These are phyloP conservation scores for Kwoniella heveanensis DNA, from an alignment of 768 basidiomycete genomes.

Conservation along the genomic window DNA sequence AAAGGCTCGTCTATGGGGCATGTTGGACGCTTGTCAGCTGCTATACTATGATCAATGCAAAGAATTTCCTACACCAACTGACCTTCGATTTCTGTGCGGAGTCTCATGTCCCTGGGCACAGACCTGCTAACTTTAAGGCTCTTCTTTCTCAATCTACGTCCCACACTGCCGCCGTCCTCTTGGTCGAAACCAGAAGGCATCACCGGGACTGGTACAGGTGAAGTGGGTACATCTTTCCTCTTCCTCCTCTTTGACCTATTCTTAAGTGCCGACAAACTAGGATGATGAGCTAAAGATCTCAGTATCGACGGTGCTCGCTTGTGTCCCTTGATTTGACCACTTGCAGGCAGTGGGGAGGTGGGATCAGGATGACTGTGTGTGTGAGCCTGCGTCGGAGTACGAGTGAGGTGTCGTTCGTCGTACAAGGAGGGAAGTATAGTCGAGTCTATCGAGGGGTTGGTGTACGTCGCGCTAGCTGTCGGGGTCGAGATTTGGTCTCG, in stretches of 20 bases:
- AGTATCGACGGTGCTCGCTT: conserved; percentile 20
- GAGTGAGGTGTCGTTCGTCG: conserved; percentile 3
- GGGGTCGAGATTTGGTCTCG: neutral
- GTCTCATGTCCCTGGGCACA: conserved; percentile 30
- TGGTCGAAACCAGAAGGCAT: neutral
- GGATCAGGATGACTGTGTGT: neutral
- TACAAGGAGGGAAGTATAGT: neutral
- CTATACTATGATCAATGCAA: neutral
- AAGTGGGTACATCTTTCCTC: conserved; percentile 7
- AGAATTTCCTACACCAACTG: neutral
- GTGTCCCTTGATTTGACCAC: conserved; percentile 3
- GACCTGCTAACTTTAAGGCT: conserved; percentile 26
- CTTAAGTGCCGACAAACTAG: conserved; percentile 41
- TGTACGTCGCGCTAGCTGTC: neutral
- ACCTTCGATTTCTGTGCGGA: conserved; percentile 11
- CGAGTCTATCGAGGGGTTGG: conserved; percentile 12
- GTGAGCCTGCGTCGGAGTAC: neutral
- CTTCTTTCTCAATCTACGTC: conserved; percentile 9
- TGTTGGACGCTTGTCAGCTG: neutral
- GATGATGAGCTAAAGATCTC: conserved; percentile 40
- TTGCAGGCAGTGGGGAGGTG: neutral
- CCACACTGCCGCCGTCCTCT: neutral
- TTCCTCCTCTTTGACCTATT: conserved; percentile 23
- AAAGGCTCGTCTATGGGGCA: neutral
- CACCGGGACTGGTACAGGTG: conserved; percentile 4